Conservation (phyloP, 805 yeast genomes). For the Wickerhamiella dianesei region DNA sequence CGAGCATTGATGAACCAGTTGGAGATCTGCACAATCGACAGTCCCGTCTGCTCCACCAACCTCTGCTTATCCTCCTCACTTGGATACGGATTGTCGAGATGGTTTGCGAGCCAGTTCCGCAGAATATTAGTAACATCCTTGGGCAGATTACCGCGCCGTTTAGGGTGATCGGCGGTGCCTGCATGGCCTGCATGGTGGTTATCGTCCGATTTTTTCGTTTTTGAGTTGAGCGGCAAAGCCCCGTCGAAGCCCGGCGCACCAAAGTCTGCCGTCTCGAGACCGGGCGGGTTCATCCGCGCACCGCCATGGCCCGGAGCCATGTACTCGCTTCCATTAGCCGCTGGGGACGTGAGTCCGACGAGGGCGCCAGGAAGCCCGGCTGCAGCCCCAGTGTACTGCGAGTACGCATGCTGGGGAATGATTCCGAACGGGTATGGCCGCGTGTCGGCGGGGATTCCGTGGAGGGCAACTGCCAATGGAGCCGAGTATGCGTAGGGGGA, state of each 20-base stretch:
- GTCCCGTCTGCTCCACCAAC: constrained; percentile 56
- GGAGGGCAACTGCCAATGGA: not conserved
- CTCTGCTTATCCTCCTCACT: constrained; percentile 63
- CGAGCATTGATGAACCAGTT: constrained; percentile 87
- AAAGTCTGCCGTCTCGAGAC: not conserved
- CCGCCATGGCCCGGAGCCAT: not conserved
- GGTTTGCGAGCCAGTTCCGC: constrained; percentile 60
- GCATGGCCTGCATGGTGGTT: not conserved
- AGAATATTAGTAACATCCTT: constrained; percentile 61
- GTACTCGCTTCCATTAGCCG: not conserved
- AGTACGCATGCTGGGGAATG: not conserved
- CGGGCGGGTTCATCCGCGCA: not conserved
- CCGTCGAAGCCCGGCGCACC: not conserved
- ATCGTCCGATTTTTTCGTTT: not conserved
- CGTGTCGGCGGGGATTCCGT: not conserved
- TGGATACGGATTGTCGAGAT: constrained; percentile 73
- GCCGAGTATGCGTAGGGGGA: not conserved
- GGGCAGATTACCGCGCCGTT: constrained; percentile 60
- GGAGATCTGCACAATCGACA: constrained; percentile 66
- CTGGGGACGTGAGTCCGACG: not conserved
- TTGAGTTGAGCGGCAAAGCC: not conserved
- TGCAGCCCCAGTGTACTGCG: not conserved
- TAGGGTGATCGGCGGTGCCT: constrained; percentile 8
- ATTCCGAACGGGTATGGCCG: not conserved
- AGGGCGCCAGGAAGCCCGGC: not conserved